phyloP scores from a whole-genome alignment of 192 early-diverging fungal genomes.

The Mortierella alpina region DNA sequence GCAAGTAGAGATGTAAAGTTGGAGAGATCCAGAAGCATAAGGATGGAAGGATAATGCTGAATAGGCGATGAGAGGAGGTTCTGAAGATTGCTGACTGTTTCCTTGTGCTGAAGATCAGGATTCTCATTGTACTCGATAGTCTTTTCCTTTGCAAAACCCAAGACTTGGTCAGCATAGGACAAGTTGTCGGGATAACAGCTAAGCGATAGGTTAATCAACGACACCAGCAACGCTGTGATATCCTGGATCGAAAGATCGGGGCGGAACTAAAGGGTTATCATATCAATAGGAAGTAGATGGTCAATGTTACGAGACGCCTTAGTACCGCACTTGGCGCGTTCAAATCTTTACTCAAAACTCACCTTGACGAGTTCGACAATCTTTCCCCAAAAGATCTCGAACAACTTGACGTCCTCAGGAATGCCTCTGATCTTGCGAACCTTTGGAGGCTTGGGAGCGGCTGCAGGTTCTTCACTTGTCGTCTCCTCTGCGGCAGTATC shows the following conservation, averaged over 20 bases:
- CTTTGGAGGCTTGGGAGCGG: conserved; percentile 47
- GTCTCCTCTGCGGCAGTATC: conserved; percentile 31
- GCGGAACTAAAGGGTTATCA: conserved; percentile 64
- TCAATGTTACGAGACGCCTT: neutral
- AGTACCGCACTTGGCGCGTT: neutral
- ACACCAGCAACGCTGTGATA: conserved; percentile 87
- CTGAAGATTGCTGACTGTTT: conserved; percentile 80
- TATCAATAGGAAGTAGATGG: neutral
- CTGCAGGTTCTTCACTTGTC: conserved; percentile 33
- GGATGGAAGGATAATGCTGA: conserved; percentile 77
- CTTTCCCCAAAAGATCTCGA: conserved; percentile 98
- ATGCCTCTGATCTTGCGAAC: conserved; percentile 76
- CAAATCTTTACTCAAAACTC: neutral
- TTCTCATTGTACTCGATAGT: conserved; percentile 68
- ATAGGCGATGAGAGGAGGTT: conserved; percentile 88
- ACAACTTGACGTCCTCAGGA: conserved; percentile 88
- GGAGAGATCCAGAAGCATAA: conserved; percentile 74
- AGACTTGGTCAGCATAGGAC: conserved; percentile 90
- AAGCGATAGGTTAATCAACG: conserved; percentile 89
- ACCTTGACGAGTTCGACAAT: conserved; percentile 92
- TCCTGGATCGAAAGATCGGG: conserved; percentile 94
- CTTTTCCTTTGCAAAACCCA: conserved; percentile 89
- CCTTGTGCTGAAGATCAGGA: conserved; percentile 76
- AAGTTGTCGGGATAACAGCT: conserved; percentile 92
- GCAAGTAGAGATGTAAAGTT: conserved; percentile 87